These are phyloP conservation scores for Coemansia sp. DNA, from an alignment of 192 early-diverging fungal genomes.

Conservation along the genomic window DNA sequence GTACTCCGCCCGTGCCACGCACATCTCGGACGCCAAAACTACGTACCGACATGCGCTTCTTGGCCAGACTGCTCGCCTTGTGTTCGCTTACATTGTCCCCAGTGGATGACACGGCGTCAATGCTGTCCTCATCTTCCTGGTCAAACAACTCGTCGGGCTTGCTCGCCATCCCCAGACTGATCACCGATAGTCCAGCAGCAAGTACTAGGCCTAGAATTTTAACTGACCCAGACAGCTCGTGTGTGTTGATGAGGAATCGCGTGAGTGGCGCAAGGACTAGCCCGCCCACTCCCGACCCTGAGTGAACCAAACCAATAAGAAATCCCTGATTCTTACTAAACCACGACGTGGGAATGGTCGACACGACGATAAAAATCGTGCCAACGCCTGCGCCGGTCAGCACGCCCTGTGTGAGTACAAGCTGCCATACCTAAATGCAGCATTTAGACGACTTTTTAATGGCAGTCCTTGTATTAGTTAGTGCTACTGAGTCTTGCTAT, in stretches of 20 bases:
- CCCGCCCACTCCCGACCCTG: conserved; percentile 54
- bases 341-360: conserved; percentile 55
- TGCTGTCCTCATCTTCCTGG: conserved; percentile 48
- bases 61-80: conserved; percentile 40
- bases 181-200: conserved; percentile 35
- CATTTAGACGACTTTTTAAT: background rate
- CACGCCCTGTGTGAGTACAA: conserved; percentile 45
- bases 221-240: conserved; percentile 38
- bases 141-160: conserved; percentile 56
- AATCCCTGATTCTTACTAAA: conserved; percentile 57
- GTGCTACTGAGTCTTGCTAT: background rate
- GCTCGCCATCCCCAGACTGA: conserved; percentile 50
- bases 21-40: conserved; percentile 58
- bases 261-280: conserved; percentile 51
- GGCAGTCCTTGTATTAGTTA: background rate
- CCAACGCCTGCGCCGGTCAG: conserved; percentile 49
- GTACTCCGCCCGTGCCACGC: conserved; percentile 47
- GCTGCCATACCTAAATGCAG: conserved; percentile 43
- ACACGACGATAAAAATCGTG: conserved; percentile 54
- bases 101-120: conserved; percentile 28
- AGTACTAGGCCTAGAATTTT: conserved; percentile 47
- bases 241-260: conserved; percentile 49
- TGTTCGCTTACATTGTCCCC: conserved; percentile 39
- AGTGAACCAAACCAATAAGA: conserved; percentile 53
- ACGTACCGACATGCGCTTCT: conserved; percentile 57